A percentile compares a stretch with the other conserved stretches of the same genome.
phyloP scores from a whole-genome alignment of 371 early-diverging fungal species.

The Syncephalastrum racemosum region DNA sequence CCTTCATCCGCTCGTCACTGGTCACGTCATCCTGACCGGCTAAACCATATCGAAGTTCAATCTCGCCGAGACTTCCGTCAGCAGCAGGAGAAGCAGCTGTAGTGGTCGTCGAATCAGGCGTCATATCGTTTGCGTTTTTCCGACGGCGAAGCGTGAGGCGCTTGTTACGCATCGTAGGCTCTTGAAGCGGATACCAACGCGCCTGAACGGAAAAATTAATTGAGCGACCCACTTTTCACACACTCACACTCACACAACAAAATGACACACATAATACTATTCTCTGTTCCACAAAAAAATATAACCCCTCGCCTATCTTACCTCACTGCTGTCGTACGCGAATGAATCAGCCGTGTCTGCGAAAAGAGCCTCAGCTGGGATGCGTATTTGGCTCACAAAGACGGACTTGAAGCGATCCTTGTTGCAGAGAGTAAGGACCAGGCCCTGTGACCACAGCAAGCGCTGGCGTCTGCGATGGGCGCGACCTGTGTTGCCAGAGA shows the following conservation, averaged over 20 bases:
- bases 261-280: too few species aligned
- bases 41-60: slow-evolving; percentile 10
- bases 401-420: slow-evolving; percentile 45
- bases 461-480: slow-evolving; percentile 20
- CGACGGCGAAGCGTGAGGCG: background rate
- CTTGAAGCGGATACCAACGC: slow-evolving; percentile 17
- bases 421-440: slow-evolving; percentile 32
- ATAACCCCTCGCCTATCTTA: slow-evolving; percentile 3
- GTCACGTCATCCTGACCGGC: background rate
- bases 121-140: slow-evolving; percentile 1
- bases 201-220: too few species aligned
- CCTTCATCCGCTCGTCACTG: slow-evolving; percentile 10
- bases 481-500: slow-evolving; percentile 22
- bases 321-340: slow-evolving; percentile 25
- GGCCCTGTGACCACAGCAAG: slow-evolving; percentile 28
- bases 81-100: background rate
- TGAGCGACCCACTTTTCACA: too few species aligned
- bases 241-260: too few species aligned
- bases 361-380: slow-evolving; percentile 33
- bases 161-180: background rate
- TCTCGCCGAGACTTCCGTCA: slow-evolving; percentile 2
- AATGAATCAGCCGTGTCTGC: slow-evolving; percentile 6
- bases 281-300: too few species aligned
- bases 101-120: background rate
- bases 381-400: slow-evolving; percentile 36